A percentile compares a stretch with the other conserved stretches of the same genome.
phyloP scores from a whole-genome alignment of 1,284 basidiomycete genomes.

The Sporisorium reilianum region DNA sequence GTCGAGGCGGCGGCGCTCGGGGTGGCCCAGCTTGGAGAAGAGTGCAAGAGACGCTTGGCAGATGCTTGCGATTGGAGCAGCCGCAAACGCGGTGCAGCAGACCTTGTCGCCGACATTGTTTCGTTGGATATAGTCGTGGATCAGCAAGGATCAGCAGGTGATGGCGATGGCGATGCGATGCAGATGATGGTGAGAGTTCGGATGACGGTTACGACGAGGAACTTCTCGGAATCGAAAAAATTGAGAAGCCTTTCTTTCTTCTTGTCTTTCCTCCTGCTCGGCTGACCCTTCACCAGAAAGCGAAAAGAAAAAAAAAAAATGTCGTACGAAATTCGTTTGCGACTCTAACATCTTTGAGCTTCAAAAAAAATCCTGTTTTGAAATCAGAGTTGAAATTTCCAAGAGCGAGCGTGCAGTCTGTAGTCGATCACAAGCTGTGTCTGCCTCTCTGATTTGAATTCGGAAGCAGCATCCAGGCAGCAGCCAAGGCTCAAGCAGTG shows the following conservation, averaged over 20 bases:
- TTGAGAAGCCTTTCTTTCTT: neutral
- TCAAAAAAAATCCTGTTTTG: neutral
- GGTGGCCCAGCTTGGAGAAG: slow-evolving; percentile 18
- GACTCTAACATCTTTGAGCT: neutral
- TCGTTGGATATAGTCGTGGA: neutral
- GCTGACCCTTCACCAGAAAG: neutral
- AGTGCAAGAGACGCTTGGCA: slow-evolving; percentile 32
- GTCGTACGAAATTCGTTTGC: slow-evolving; percentile 10
- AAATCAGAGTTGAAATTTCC: neutral
- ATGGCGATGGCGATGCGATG: neutral
- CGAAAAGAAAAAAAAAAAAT: neutral
- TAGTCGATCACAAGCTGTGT: slow-evolving; percentile 4
- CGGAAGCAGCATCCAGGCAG: neutral
- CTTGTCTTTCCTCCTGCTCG: slow-evolving; percentile 10
- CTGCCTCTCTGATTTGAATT: neutral
- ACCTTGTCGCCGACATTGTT: slow-evolving; percentile 33
- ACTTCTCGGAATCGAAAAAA: slow-evolving; percentile 11
- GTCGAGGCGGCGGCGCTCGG: slow-evolving; percentile 18
- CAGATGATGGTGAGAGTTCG: neutral
- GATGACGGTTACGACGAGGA: neutral
- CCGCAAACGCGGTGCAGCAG: slow-evolving; percentile 36
- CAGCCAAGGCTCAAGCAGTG: slow-evolving; percentile 11
- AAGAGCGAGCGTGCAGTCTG: neutral
- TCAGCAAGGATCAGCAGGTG: neutral
- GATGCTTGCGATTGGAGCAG: slow-evolving; percentile 17